Base-by-base conservation (phyloP, 345 rosid species). In the Noccaea caerulescens region DNA sequence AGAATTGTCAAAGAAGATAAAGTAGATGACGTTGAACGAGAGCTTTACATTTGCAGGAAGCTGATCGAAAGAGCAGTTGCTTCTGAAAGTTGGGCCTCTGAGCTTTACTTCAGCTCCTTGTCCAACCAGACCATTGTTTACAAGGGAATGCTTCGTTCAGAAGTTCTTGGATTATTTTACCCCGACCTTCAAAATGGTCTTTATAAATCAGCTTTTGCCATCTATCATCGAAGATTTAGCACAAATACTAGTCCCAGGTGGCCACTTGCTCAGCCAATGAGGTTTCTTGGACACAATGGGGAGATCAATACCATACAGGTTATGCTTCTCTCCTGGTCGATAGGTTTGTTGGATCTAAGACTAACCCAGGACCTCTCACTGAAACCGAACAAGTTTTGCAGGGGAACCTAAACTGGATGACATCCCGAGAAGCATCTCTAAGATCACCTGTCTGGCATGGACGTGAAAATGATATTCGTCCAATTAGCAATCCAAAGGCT, bases 321-420 rank as follows among this genome's bases (percentile, higher is more conserved):
- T 67, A 73, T 58, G 55, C 11, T 70, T 69, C 70, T 57, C 34
- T 41, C 12, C 51, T 57, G 51, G 50, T 71, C 34, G 25, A 58
- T 70, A 41, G 25, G 30, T 58, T 64, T 70, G 54, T 50, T 63
- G 18, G 13, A 50, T 49, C 39, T 36, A 58, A 41, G 68, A 55
- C 27, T 76, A 34, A 58, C 25, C 36, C 42, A 42, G 9, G 36
- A 41, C 56, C 49, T 43, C 63, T 52, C 7, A 51, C 76, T 76
- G 76, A 76, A 57, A 58, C 68, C 12, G 9, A 70, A 49, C 37
- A 58, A 34, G 44, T 12, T 69, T 63, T 83, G 66, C 81, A 94
- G 99, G 99, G 99, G 44, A 94, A 94, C 82, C 81, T 94, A 84
- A 94, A 94, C 81, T 94, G 99, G 99, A 94, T 94, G 99, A 95